Percentiles rank a stretch among this genome's conserved stretches.
These are phyloP conservation scores for Akanthomyces lecanii DNA, from an alignment of 2,329 filamentous ascomycete genomes.

Conservation along the genomic window DNA sequence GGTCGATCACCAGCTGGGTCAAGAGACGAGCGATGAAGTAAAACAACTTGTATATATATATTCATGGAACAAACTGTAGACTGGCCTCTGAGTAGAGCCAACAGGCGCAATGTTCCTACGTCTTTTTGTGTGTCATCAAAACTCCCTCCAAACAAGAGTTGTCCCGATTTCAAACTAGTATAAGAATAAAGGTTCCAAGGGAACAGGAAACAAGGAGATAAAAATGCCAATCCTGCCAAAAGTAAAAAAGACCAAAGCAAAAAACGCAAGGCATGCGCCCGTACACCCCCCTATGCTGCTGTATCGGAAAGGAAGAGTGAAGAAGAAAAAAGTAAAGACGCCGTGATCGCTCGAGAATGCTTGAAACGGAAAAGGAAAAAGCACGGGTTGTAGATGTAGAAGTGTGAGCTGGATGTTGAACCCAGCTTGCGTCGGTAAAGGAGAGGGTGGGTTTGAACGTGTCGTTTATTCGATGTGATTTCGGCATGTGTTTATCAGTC, in stretches of 20 bases:
- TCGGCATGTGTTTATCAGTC: no score
- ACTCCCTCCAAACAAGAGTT: no score
- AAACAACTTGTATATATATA: not conserved
- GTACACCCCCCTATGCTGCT: not conserved
- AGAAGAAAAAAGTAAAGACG: constrained; percentile 15
- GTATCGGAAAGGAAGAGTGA: constrained; percentile 14
- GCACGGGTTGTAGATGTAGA: not conserved
- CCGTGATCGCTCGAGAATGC: constrained; percentile 7
- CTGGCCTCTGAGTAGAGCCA: no score
- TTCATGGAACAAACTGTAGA: not conserved
- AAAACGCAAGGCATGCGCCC: not conserved
- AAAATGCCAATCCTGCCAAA: no score
- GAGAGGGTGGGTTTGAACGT: not conserved
- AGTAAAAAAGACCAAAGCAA: not conserved
- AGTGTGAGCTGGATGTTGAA: not conserved
- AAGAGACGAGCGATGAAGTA: no score
- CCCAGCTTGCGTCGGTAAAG: not conserved
- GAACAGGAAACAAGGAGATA: no score
- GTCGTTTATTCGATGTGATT: not conserved
- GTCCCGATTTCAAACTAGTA: no score
- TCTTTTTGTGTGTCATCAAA: not conserved
- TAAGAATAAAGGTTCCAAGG: no score
- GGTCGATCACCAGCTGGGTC: no score
- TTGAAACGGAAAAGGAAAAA: constrained; percentile 17
- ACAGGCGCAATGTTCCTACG: not conserved